A percentile compares a stretch with the other conserved stretches of the same genome.
These are phyloP conservation scores for Graphilbum fragrans DNA, from an alignment of 2,329 filamentous ascomycete species.

Conservation along the genomic window DNA sequence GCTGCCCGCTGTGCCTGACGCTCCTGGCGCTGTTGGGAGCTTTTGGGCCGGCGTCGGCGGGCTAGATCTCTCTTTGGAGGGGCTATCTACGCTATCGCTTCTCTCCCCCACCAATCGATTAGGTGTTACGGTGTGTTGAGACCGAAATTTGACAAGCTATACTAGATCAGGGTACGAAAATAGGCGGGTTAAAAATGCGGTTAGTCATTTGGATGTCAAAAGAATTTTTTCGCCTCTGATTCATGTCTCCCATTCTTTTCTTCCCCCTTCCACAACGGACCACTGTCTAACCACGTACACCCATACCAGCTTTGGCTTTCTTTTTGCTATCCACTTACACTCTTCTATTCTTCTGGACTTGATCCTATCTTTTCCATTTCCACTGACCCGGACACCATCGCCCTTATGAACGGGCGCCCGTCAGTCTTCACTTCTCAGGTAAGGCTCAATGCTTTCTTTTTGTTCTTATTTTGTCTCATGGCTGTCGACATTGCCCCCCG, in stretches of 20 bases:
- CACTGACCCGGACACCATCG: conserved; percentile 34
- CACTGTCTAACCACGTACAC: too few species aligned
- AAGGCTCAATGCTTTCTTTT: conserved; percentile 20
- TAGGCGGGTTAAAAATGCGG: neutral
- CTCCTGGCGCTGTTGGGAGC: too few species aligned
- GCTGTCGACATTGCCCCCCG: neutral
- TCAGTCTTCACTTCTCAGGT: conserved; percentile 83
- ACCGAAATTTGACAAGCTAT: too few species aligned
- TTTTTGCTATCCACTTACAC: conserved; percentile 4
- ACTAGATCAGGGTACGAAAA: too few species aligned
- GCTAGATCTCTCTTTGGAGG: too few species aligned
- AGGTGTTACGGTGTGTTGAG: too few species aligned
- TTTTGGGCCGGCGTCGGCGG: too few species aligned
- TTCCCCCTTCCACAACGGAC: neutral
- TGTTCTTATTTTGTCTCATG: neutral
- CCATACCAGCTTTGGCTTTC: conserved; percentile 4
- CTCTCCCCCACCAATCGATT: too few species aligned
- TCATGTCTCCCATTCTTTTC: conserved; percentile 1
- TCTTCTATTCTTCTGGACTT: conserved; percentile 2
- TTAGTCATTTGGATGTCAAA: too few species aligned
- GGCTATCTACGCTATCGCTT: too few species aligned
- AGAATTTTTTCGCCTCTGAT: neutral
- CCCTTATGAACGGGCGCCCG: conserved; percentile 77
- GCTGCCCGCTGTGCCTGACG: too few species aligned
- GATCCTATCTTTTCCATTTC: conserved; percentile 10